Percentiles rank a stretch among this genome's conserved stretches.
Conservation (phyloP, 345 rosid species). For the Pistacia integerrima region DNA sequence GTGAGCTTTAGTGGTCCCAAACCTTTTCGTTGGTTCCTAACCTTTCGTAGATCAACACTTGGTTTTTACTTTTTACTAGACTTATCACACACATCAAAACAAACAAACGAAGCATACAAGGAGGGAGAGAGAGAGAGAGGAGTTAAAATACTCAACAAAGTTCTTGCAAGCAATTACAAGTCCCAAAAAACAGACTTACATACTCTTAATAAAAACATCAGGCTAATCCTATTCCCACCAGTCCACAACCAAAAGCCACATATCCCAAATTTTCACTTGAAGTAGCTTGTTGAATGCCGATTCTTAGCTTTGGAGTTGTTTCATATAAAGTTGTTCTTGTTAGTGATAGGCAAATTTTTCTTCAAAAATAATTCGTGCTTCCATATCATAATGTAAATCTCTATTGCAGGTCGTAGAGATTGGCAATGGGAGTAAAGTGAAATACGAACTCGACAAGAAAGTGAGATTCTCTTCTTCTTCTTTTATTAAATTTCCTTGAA, state of each 20-base stretch:
- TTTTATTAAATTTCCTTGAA: background rate
- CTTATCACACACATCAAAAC: background rate
- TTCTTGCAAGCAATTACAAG: constrained; percentile 7
- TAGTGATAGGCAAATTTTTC: background rate
- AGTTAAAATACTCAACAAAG: background rate
- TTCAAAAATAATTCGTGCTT: background rate
- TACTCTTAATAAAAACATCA: background rate
- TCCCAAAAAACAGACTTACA: constrained; percentile 8
- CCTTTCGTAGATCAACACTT: background rate
- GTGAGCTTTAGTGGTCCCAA: background rate
- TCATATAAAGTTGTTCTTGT: background rate
- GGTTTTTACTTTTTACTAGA: background rate
- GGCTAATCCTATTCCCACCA: background rate
- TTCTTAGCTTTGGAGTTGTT: background rate
- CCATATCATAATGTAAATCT: constrained; percentile 2
- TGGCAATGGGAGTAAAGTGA: constrained; percentile 93
- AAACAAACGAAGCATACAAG: background rate
- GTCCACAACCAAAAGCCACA: background rate
- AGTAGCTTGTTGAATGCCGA: background rate
- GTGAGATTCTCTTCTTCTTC: constrained; percentile 35
- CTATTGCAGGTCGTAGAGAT: constrained; percentile 82
- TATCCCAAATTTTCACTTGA: background rate
- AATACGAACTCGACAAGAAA: constrained; percentile 97
- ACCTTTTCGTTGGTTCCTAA: background rate
- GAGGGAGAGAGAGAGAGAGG: background rate